Base-by-base conservation (phyloP, 192 early-diverging fungal species). In the Dimargaris cristalligena region DNA sequence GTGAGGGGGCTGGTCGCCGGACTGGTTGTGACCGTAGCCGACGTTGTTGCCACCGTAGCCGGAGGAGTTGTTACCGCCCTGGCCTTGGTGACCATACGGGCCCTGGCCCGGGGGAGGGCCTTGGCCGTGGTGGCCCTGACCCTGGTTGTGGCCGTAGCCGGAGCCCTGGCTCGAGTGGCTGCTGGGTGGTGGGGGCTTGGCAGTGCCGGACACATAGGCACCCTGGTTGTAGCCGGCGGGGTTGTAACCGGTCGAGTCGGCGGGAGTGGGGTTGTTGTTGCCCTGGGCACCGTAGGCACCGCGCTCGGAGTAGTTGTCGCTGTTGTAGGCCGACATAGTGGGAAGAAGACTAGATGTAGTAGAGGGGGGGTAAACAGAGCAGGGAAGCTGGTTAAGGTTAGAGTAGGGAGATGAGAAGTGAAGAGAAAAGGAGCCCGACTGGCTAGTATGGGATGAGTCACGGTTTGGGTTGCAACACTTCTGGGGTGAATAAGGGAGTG, bases 181-280 rank as follows among this genome's bases (percentile, higher is more conserved):
- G 55, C 34, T 38, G 18, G 55, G 55, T 26, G 52, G 26, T 13
- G 52, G 52, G 18, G 55, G 55, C 33, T 57, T 57, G 35, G 55
- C 14, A n/a, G 55, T 57, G 33, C 55, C 26, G 6, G 55, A 32
- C 32, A 57, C 55, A 26, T 57, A 57, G 18, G 55, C 55, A 2
- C 55, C 55, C 23, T 57, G 55, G 55, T n/a, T 57, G 55, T 57
- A 57, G 35, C 33, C 33, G 35, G 55, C 55, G 1, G 55, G 55
- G 33, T 13, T 0, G 34, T 57, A 57, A 1, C 55, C 55, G 2
- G 55, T 57, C 10, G 32, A 34, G 33, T 57, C 55, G 35, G 55
- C 6, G 4, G 0, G 55, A n/a, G 55, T 57, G 38, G 38, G 38
- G 38, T 16, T 6, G 38, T 6, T 16, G 8, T 41, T 6, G 34